Conservation (phyloP, 768 basidiomycete species). For the Saitozyma podzolica region DNA sequence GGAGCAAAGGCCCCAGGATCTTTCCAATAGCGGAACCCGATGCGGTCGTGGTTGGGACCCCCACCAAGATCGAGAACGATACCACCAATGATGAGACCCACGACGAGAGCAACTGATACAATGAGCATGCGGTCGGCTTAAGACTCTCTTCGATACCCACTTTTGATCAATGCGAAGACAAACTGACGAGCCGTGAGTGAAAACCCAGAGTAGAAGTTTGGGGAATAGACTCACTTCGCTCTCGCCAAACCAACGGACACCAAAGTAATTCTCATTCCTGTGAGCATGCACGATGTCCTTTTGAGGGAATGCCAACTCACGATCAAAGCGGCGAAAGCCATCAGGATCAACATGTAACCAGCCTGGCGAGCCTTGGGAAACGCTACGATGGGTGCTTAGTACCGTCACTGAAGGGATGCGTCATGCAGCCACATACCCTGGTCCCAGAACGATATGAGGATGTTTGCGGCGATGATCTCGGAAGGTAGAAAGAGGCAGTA, state of each 20-base stretch:
- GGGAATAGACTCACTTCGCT: conserved; percentile 47
- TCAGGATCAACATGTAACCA: too few species aligned
- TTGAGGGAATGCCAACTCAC: too few species aligned
- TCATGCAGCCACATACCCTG: conserved; percentile 17
- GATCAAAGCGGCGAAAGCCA: too few species aligned
- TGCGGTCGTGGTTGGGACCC: conserved; percentile 1
- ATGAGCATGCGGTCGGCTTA: too few species aligned
- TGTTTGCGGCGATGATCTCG: conserved; percentile 15
- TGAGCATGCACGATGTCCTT: conserved; percentile 18
- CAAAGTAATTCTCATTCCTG: conserved; percentile 14
- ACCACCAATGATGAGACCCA: conserved; percentile 27
- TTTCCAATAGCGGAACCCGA: conserved; percentile 20
- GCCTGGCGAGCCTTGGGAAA: too few species aligned
- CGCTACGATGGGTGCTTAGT: too few species aligned
- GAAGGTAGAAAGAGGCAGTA: conserved; percentile 13
- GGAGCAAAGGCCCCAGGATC: conserved; percentile 6
- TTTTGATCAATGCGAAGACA: conserved; percentile 19
- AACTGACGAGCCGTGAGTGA: conserved; percentile 29
- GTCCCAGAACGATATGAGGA: conserved; percentile 21
- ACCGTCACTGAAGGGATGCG: too few species aligned
- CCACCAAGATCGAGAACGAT: conserved; percentile 20
- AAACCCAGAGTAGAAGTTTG: conserved; percentile 51
- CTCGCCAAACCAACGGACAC: neutral
- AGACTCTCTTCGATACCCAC: too few species aligned
- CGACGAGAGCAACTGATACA: conserved; percentile 17